Conservation (phyloP, 2,329 filamentous ascomycete genomes). For the Knoxdaviesia proteae region DNA sequence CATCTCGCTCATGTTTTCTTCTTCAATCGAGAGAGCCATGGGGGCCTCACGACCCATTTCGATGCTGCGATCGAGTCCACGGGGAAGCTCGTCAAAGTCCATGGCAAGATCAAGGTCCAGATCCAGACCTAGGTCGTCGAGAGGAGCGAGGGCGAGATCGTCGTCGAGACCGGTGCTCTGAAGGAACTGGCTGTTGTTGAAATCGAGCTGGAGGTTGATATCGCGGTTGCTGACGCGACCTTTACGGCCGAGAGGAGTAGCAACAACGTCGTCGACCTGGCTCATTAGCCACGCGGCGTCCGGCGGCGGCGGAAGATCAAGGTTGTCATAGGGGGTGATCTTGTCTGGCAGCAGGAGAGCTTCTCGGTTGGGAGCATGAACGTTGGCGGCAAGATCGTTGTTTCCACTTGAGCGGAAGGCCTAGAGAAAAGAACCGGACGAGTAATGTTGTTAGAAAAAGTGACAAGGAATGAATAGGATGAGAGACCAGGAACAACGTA, state of each 20-base stretch:
- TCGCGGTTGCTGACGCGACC: constrained; percentile 37
- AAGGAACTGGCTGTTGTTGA: constrained; percentile 61
- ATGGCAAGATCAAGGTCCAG: constrained; percentile 56
- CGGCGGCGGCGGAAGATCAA: constrained; percentile 59
- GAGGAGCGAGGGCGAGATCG: constrained; percentile 30
- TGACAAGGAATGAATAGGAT: neutral
- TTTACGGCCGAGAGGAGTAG: constrained; percentile 33
- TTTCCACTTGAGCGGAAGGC: constrained; percentile 88
- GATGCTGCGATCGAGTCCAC: constrained; percentile 38
- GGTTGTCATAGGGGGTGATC: constrained; percentile 75
- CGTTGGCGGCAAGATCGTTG: constrained; percentile 75
- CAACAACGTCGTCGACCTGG: constrained; percentile 43
- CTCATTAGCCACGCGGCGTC: constrained; percentile 72
- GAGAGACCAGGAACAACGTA: constrained; percentile 18
- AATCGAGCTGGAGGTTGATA: constrained; percentile 49
- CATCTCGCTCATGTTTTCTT: constrained; percentile 47
- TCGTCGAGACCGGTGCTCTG: constrained; percentile 43
- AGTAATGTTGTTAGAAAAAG: constrained; percentile 1
- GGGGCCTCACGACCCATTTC: constrained; percentile 83
- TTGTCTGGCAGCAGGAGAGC: constrained; percentile 77
- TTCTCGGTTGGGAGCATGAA: constrained; percentile 64
- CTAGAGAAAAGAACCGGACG: constrained; percentile 26
- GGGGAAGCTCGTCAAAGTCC: constrained; percentile 44
- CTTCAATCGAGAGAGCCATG: constrained; percentile 42
- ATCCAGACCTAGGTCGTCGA: constrained; percentile 44